Base-by-base conservation (phyloP, 1,139 yeast species). In the Lodderomyces parapsilosis region DNA sequence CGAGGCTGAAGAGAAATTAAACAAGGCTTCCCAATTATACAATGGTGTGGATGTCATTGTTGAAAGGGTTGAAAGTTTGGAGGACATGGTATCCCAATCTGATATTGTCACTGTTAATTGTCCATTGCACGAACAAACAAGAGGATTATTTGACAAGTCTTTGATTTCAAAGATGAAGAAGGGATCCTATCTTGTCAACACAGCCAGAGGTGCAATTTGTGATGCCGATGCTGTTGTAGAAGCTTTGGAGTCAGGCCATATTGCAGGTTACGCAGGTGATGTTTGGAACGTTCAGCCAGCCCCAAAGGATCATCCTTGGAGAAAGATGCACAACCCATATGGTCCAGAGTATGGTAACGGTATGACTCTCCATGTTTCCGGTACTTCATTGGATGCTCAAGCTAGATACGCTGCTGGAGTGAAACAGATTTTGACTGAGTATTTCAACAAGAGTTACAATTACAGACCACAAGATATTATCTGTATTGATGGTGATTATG, bases 271-370 rank as follows among this genome's bases (percentile, higher is more conserved):
- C 59, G 93, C 91, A 55, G 94, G 94, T 55, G 94, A 86, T 61
- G 94, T 86, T 41, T 85, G 93, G 89, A 76, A 59, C 69, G 83
- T 83, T 24, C 94, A 86, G 66, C 95, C 94, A 36, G 88, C 94
- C 28, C 88, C 89, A 51, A 65, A 67, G 47, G 76, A 77, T 59
- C 90, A 84, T 57, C 90, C 91, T 49, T 86, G 94, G 94, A 74
- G 90, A 71, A 49, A 70, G 23, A 80, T 85, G 83, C 60, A 67
- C 43, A 83, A 83, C 73, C 68, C 75, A 52, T 77, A 71, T 53
- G 87, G 87, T 44, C 85, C 79, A 34, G 43, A 40, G 4, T 45
- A 43, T n/a, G 93, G 93, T 53, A 86, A 86, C 57, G 93, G 93
- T 47, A 84, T 86, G 93, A 83, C 89, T 42, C 91, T 93, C 24